These are phyloP conservation scores for Lentinula novae-zelandiae DNA, from an alignment of 1,284 basidiomycete genomes.

Conservation along the genomic window DNA sequence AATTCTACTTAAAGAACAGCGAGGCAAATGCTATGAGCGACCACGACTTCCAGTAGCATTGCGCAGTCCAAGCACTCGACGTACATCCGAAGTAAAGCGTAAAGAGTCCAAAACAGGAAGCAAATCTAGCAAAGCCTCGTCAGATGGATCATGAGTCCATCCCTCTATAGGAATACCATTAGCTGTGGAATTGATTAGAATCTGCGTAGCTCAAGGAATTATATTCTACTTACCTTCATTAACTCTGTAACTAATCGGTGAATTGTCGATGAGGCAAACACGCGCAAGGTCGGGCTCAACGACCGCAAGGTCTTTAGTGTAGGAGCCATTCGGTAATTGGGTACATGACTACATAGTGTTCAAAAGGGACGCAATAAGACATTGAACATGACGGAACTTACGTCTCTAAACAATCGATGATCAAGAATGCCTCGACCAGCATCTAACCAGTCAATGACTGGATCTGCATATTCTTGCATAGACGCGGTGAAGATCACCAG, in stretches of 20 bases:
- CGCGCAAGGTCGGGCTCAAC: constrained; percentile 87
- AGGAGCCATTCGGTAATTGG: constrained; percentile 87
- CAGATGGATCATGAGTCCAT: constrained; percentile 96
- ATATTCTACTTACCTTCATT: constrained; percentile 76
- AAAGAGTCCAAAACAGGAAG: constrained; percentile 94
- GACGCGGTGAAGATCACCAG: constrained; percentile 98
- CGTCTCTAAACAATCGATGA: constrained; percentile 90
- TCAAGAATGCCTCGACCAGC: constrained; percentile 88
- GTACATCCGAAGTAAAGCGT: constrained; percentile 93
- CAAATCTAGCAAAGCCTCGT: constrained; percentile 94
- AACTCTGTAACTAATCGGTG: constrained; percentile 88
- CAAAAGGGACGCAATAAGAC: neutral
- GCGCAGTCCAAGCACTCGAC: constrained; percentile 86
- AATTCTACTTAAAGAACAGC: constrained; percentile 9
- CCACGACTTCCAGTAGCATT: constrained; percentile 29
- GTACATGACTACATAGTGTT: constrained; percentile 71
- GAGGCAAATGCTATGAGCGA: constrained; percentile 22
- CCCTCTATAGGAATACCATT: constrained; percentile 99
- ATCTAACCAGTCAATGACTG: constrained; percentile 99
- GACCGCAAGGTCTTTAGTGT: constrained; percentile 89
- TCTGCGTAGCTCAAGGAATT: neutral
- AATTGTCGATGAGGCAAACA: constrained; percentile 96
- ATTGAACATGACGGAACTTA: constrained; percentile 33
- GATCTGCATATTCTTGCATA: constrained; percentile 99
- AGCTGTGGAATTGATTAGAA: constrained; percentile 41